Evolutionary conservation across 2,329 filamentous ascomycete species (phyloP), one percentile per base, ranked within the genome.

Genomic region (Thelonectria blattea): DNA sequence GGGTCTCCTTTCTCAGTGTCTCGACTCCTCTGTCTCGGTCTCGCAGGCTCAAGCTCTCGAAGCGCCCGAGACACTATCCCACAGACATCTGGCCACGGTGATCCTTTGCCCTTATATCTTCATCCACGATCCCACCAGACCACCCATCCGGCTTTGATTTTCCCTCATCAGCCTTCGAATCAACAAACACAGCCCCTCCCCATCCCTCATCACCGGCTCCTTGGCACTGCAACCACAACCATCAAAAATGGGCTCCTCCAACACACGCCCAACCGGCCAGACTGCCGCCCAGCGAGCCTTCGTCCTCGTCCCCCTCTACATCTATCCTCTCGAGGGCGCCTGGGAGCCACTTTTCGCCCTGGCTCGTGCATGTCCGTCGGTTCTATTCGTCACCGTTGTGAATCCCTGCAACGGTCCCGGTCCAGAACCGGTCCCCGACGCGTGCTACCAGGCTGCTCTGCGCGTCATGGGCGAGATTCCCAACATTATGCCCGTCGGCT

Each of bases 221-320:
- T 37, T 37, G 34, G 34, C 34, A 5, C 37, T 50, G 43, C 34
- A 49, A 47, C 27, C 57, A 5, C 41, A 41, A 56, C n/a, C 32
- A 60, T n/a, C n/a, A 24, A 24, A 24, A 6, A 24, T 60, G 58
- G 52, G 32, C 10, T 39, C 43, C 14, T 18, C 27, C 30, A 22
- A 24, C 24, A 43, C 34, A n/a, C 43, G 34, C 32, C 37, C 43
- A 24, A n/a, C 14, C 5, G 20, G 20, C 22, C 18, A 45, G n/a
- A 37, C 56, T 32, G 17, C 50, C 18, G 52, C 39, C 48, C 47
- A 59, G 37, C 58, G 55, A 34, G 54, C 61, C 46, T 27, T 52
- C 24, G 48, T 63, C 34, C 42, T 63, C 45, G 42, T 63, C n/a
- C 61, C 61, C 15, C 61, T 63, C 27, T 63, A 63, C 53, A 63